Percentiles rank a stretch among this genome's conserved stretches.
phyloP scores from a whole-genome alignment of 176 grass and related monocot genomes.

The Aegilops bicornis region DNA sequence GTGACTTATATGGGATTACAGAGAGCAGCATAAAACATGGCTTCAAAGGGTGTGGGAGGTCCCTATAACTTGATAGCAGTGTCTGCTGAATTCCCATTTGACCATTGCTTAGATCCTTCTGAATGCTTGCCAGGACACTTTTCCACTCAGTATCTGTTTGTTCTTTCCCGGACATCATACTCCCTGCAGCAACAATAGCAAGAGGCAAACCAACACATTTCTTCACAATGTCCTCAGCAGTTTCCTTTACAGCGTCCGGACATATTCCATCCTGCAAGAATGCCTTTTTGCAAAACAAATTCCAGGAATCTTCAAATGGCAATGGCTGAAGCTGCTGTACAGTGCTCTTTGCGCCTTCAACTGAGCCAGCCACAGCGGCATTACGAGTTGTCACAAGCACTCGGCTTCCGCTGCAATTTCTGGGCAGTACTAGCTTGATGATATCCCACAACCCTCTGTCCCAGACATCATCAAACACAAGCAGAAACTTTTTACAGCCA shows the following conservation, averaged over 20 bases:
- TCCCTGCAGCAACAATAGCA: slow-evolving; percentile 37
- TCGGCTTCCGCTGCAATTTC: not conserved
- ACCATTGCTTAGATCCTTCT: slow-evolving; percentile 21
- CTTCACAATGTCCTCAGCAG: slow-evolving; percentile 35
- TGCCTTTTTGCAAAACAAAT: slow-evolving; percentile 41
- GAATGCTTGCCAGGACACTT: slow-evolving; percentile 30
- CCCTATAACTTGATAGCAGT: slow-evolving; percentile 37
- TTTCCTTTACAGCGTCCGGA: slow-evolving; percentile 23
- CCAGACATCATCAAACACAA: slow-evolving; percentile 53
- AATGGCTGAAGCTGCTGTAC: slow-evolving; percentile 30
- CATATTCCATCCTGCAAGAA: slow-evolving; percentile 25
- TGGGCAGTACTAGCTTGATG: slow-evolving; percentile 34
- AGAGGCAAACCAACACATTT: slow-evolving; percentile 50
- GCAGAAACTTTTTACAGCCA: slow-evolving; percentile 25
- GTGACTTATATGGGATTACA: slow-evolving; percentile 29
- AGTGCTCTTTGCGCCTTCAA: not conserved
- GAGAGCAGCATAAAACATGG: slow-evolving; percentile 49
- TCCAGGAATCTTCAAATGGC: slow-evolving; percentile 32
- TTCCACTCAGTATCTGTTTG: slow-evolving; percentile 24
- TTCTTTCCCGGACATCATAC: slow-evolving; percentile 40
- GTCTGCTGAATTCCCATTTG: slow-evolving; percentile 29
- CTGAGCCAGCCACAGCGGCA: not conserved
- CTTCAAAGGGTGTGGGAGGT: slow-evolving; percentile 38
- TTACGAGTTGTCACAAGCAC: slow-evolving; percentile 40
- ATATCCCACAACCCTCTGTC: slow-evolving; percentile 21